phyloP scores from a whole-genome alignment of 2,329 filamentous ascomycete genomes.

The Fusarium domesticum region DNA sequence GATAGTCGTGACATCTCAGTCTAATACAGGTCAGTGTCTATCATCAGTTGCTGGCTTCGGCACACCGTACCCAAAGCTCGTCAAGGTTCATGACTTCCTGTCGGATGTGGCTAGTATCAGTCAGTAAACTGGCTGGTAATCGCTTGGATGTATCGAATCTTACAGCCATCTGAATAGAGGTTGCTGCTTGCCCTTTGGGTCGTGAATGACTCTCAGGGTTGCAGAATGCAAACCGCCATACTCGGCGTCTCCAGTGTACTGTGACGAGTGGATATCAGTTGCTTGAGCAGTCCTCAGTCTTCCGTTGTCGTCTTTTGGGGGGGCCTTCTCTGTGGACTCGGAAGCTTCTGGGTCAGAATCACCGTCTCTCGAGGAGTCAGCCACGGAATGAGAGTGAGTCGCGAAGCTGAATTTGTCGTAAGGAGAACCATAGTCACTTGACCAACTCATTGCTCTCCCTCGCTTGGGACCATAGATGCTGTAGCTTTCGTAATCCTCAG shows the following conservation, averaged over 20 bases:
- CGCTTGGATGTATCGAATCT: constrained; percentile 1
- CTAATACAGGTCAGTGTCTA: constrained; percentile 17
- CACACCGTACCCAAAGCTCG: constrained; percentile 36
- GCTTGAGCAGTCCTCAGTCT: constrained; percentile 14
- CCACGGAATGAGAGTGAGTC: constrained; percentile 16
- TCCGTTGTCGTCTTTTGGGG: constrained; percentile 12
- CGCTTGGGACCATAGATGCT: no score
- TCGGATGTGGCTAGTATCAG: constrained; percentile 33
- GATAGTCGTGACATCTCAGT: constrained; percentile 35
- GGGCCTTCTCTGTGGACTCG: constrained; percentile 24
- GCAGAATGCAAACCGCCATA: constrained; percentile 36
- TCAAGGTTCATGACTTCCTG: constrained; percentile 44
- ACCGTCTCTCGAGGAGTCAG: constrained; percentile 24
- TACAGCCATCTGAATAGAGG: constrained; percentile 44
- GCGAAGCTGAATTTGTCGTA: constrained; percentile 31
- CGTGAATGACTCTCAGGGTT: constrained; percentile 36
- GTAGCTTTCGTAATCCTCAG: no score
- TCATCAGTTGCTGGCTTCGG: neutral
- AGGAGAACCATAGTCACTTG: constrained; percentile 29
- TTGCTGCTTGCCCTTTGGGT: constrained; percentile 30
- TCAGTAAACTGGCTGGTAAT: constrained; percentile 22
- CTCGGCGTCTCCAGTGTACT: constrained; percentile 39
- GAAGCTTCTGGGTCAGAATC: constrained; percentile 33
- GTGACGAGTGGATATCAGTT: constrained; percentile 33
- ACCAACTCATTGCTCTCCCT: constrained; percentile 11